Base-by-base conservation (phyloP, 305 asterid genomes). In the Solanum hybrid region DNA sequence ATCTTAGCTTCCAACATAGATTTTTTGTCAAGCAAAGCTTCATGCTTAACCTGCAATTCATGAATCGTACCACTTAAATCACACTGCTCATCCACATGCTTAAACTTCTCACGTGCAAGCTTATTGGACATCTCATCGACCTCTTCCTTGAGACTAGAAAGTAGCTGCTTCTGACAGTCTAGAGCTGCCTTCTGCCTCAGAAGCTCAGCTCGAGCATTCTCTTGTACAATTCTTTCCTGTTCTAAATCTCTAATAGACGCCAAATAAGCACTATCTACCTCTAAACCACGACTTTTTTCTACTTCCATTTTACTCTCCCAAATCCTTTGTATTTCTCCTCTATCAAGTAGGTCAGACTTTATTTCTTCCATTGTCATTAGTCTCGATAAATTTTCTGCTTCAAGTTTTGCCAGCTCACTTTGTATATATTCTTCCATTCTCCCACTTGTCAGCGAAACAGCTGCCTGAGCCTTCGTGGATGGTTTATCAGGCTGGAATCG, bases 401-500 rank as follows among this genome's bases (percentile, higher is more conserved):
- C 96, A 40, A 94, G 91, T 90, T 95, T 94, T 66, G 92, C 86
- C 78, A 97, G 87, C 90, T 96, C 99, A 22, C 92, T 93, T 76
- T 82, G 89, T 73, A 95, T 87, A 87, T 91, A 90, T 32, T 94
- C 93, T 88, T 90, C 51, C 96, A 93, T 94, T 91, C 95, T 91
- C 88, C 98, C 99, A 88, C 96, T 93, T 26, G 98, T 91, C 91
- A 97, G 91, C 29, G 98, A 98, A 24, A 97, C 98, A 8, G 96
- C 98, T 38, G 94, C 99, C 92, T 97, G 99, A 40, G 94, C 99
- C 87, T 93, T 95, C 22, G 98, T 96, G 93, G 96, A 95, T 7
- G 99, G 99, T 92, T 94, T 96, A 71, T 88, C 93, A n/a, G 99
- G 98, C 91, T 97, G 99, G 75, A 96, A 88, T 81, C 99, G 94